Evolutionary conservation across 306 rosid genomes (phyloP).

Genomic region (Hippophae gyantsensis): DNA sequence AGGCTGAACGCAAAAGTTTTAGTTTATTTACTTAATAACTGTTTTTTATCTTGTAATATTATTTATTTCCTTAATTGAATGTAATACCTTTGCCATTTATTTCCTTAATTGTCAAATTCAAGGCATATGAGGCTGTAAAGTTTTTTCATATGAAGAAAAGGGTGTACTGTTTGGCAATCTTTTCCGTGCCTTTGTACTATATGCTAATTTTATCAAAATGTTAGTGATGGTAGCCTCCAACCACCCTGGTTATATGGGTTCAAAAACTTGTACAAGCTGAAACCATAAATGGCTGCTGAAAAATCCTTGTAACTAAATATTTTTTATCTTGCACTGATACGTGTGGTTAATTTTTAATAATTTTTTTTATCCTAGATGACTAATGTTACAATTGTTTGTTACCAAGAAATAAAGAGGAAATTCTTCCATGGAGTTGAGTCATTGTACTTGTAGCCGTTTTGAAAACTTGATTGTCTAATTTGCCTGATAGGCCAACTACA

Average conservation of each 20-base stretch:
- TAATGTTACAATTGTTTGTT: too few species aligned
- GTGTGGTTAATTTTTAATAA: background rate
- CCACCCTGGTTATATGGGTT: too few species aligned
- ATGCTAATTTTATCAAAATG: background rate
- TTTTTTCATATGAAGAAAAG: background rate
- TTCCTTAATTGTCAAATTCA: background rate
- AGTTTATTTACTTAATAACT: conserved; percentile 9
- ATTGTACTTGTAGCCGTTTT: conserved; percentile 3
- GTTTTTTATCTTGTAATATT: conserved; percentile 10
- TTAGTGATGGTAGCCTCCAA: background rate
- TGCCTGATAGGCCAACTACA: background rate
- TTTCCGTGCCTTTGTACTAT: background rate
- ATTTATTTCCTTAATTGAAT: conserved; percentile 12
- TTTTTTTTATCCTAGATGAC: too few species aligned
- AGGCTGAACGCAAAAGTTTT: conserved; percentile 20
- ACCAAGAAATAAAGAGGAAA: background rate
- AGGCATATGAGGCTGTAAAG: background rate
- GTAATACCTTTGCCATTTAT: background rate
- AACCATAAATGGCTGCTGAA: too few species aligned
- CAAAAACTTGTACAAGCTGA: too few species aligned
- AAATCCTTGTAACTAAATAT: background rate
- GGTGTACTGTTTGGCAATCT: background rate
- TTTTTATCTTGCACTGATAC: background rate
- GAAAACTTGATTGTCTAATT: conserved; percentile 1
- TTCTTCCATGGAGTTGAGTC: background rate